Evolutionary conservation across 805 yeast genomes (phyloP), one percentile per base, ranked within the genome.

Genomic region (Wickerhamiella parazyma): DNA sequence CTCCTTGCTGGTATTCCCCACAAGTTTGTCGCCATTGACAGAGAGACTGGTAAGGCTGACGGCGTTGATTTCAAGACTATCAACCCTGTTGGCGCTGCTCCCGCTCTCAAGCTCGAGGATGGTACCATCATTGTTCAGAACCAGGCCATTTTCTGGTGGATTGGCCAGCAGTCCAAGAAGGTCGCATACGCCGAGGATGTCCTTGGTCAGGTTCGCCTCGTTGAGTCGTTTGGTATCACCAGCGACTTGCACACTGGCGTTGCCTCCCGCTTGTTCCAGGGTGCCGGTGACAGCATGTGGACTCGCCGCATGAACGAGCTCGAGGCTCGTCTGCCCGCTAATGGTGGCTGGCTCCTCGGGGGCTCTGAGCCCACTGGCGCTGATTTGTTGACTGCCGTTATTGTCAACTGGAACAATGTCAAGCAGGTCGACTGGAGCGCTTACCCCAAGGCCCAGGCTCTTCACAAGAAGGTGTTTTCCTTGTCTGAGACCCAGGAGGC

Each of bases 31-130:
- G 26, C 22, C 24, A 46, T 39, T 12, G 43, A 38, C 26, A 20
- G 11, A 12, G 45, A 35, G 11, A 26, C 31, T 16, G 33, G 26
- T 14, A 25, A 14, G 25, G 34, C 44, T 17, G 29, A 17, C 12
- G 42, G 44, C n/a, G 41, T 21, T 14, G 49, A 44, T n/a, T 44
- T 21, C 42, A 8, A 29, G 33, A 33, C 42, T 11, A 34, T 48
- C 42, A 42, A 38, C 42, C 49, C 48, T 18, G 33, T 36, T 10
- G 50, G 48, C 12, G 41, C 44, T n/a, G 50, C 45, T 18, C 50
- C 50, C 18, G 40, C 49, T 12, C 25, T 48, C 34, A 17, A 41
- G 31, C 42, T 48, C 29, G 46, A 35, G 29, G 38, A 48, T 19
- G 49, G 49, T 24, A 3, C 20, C 8, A 18, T 48, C 18, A 20